phyloP scores from a whole-genome alignment of 2,329 filamentous ascomycete genomes.

The Elsinoe fawcettii region DNA sequence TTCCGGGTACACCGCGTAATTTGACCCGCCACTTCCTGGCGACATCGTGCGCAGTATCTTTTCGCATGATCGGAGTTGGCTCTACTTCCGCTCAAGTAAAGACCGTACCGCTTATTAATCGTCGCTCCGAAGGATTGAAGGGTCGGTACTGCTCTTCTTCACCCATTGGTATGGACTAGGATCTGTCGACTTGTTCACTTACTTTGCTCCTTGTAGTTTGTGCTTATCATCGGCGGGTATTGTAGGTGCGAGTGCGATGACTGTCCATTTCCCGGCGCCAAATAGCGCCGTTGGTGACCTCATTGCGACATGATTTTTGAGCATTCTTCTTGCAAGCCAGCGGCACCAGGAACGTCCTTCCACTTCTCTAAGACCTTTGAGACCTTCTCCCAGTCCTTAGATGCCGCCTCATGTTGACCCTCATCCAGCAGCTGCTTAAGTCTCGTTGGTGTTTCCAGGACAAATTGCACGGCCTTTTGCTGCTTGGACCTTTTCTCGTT shows the following conservation, averaged over 20 bases:
- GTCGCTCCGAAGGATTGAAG: background rate
- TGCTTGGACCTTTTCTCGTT: conserved; percentile 35
- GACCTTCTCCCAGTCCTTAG: conserved; percentile 41
- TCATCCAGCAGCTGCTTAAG: conserved; percentile 51
- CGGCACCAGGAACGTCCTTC: conserved; percentile 37
- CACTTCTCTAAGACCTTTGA: conserved; percentile 36
- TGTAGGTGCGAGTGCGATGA: too few relatives aligned
- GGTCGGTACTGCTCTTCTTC: background rate
- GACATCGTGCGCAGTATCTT: background rate
- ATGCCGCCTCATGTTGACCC: conserved; percentile 55
- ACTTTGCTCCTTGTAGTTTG: too few relatives aligned
- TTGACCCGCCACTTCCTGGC: background rate
- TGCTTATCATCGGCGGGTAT: too few relatives aligned
- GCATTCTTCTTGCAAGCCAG: conserved; percentile 34
- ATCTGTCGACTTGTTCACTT: background rate
- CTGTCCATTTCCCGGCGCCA: background rate
- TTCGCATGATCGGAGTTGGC: background rate
- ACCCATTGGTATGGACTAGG: background rate
- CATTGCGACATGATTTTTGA: conserved; percentile 21
- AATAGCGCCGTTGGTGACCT: background rate
- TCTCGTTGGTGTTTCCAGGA: conserved; percentile 53
- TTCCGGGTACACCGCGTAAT: background rate
- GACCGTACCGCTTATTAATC: background rate
- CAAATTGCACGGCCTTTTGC: conserved; percentile 54
- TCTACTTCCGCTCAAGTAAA: background rate